A percentile compares a stretch with the other conserved stretches of the same genome.
phyloP scores from a whole-genome alignment of 2,329 filamentous ascomycete species.

The Exutisphaerella laricina region DNA sequence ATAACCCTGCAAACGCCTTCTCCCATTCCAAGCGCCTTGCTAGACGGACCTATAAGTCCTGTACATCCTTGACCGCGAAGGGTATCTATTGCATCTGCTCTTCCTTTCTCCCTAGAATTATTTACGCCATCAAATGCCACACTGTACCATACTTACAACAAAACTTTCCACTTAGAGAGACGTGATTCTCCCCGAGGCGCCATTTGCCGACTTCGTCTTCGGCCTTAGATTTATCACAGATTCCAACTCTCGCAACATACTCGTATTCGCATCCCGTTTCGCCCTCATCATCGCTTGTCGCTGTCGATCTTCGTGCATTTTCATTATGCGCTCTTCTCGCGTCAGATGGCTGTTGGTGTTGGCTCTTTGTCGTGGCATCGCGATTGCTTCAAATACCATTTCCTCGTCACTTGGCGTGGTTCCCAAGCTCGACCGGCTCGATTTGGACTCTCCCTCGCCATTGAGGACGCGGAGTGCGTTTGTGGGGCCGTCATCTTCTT shows the following conservation, averaged over 20 bases:
- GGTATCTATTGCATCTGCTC: constrained; percentile 2
- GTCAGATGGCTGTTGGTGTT: constrained; percentile 56
- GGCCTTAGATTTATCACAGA: constrained; percentile 60
- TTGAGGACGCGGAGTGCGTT: constrained; percentile 74
- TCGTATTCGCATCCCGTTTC: constrained; percentile 72
- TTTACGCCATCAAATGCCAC: not conserved
- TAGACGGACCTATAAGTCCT: not conserved
- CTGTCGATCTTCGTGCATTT: constrained; percentile 81
- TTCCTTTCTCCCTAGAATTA: not conserved
- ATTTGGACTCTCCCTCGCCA: constrained; percentile 53
- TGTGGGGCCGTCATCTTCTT: constrained; percentile 51
- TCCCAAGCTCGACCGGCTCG: constrained; percentile 45
- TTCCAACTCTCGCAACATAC: constrained; percentile 89
- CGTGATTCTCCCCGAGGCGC: constrained; percentile 8
- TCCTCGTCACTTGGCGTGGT: constrained; percentile 52
- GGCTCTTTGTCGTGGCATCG: constrained; percentile 57
- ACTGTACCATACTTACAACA: too few relatives aligned
- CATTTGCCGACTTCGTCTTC: constrained; percentile 13
- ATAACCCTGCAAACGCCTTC: not conserved
- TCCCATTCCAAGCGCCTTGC: not conserved
- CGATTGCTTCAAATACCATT: constrained; percentile 88
- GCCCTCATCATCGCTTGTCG: constrained; percentile 66
- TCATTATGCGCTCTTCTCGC: constrained; percentile 78
- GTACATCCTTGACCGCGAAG: not conserved
- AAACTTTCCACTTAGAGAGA: too few relatives aligned